phyloP scores from a whole-genome alignment of 345 rosid species.

The Populus deltoides region DNA sequence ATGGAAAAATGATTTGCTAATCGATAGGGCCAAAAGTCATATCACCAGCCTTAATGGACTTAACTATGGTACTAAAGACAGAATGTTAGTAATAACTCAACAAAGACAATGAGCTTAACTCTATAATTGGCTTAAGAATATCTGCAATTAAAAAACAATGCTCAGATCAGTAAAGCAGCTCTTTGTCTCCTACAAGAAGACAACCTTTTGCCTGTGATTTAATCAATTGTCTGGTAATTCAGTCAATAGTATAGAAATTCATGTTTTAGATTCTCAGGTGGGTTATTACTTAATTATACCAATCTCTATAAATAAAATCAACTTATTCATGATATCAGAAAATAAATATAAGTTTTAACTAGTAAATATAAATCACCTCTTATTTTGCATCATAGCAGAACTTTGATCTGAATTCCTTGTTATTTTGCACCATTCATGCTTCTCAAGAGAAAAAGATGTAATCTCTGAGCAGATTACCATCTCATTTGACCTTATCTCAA shows the following conservation, averaged over 20 bases:
- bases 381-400: slow-evolving; percentile 64
- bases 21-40: background rate
- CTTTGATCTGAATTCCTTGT: slow-evolving; percentile 48
- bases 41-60: too few species aligned
- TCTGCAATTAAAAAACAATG: too few species aligned
- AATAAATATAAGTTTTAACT: background rate
- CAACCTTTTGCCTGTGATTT: background rate
- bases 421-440: slow-evolving; percentile 80
- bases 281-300: background rate
- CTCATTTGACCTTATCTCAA: slow-evolving; percentile 62
- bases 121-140: too few species aligned
- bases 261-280: background rate
- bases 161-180: too few species aligned
- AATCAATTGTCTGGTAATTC: background rate
- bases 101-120: background rate
- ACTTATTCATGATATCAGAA: background rate
- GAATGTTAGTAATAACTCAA: background rate
- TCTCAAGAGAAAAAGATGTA: slow-evolving; percentile 41
- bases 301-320: background rate
- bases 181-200: background rate
- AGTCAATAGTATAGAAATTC: background rate
- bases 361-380: slow-evolving; percentile 39
- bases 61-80: too few species aligned
- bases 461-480: slow-evolving; percentile 54
- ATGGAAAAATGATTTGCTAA: too few species aligned